Evolutionary conservation across 2,329 filamentous ascomycete species (phyloP).

Genomic region (Hymenoscyphus infarciens): DNA sequence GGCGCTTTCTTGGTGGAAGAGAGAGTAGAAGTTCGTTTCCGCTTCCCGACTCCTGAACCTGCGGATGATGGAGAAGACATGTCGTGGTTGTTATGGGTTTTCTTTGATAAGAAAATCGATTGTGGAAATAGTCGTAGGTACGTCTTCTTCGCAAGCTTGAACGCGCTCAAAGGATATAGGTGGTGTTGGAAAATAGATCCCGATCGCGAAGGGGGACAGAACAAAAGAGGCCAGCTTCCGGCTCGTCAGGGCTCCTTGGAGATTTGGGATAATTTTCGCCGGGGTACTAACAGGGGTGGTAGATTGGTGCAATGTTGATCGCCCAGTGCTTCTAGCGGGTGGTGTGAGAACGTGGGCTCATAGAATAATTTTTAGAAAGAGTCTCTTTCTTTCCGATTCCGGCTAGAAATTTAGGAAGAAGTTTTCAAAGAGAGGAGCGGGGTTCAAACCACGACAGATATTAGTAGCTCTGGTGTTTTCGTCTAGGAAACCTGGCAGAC

Average conservation of each 20-base stretch:
- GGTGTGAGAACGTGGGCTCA: background rate
- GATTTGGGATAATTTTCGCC: background rate
- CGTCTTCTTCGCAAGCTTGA: background rate
- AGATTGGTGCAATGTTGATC: slow-evolving; percentile 1
- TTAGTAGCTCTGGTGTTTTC: too few species aligned
- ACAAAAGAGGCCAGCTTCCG: slow-evolving; percentile 2
- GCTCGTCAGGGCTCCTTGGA: background rate
- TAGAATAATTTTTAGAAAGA: background rate
- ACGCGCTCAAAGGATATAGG: background rate
- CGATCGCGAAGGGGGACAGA: background rate
- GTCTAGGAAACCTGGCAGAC: background rate
- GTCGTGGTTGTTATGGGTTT: background rate
- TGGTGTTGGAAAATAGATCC: background rate
- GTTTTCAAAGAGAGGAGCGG: background rate
- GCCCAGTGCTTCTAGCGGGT: background rate
- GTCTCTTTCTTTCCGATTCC: background rate
- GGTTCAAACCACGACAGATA: too few species aligned
- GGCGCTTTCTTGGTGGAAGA: slow-evolving; percentile 46
- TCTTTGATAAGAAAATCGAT: slow-evolving; percentile 1
- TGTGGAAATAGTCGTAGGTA: background rate
- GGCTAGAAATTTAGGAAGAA: background rate
- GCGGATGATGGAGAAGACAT: slow-evolving; percentile 38
- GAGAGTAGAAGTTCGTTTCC: slow-evolving; percentile 67
- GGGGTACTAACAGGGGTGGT: background rate
- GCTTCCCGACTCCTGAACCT: slow-evolving; percentile 55